Conservation (phyloP, 352 stramenopile species). For the Globisporangium viniferum region DNA sequence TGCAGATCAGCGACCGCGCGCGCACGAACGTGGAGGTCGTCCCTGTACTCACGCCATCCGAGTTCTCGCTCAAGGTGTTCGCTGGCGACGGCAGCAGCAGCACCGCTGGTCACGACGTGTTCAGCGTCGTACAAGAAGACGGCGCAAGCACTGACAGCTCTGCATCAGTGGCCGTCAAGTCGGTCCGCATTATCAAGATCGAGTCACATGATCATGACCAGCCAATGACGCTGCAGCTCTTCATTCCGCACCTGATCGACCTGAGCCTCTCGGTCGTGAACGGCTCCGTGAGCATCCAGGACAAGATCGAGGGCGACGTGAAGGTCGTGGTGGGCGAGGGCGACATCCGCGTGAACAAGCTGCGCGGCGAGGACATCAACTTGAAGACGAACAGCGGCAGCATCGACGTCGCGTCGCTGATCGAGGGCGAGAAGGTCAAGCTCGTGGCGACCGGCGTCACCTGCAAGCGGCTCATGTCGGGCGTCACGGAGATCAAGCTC, state of each 20-base stretch:
- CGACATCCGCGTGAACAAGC: slow-evolving; percentile 57
- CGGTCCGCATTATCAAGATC: slow-evolving; percentile 33
- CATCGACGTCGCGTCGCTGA: slow-evolving; percentile 39
- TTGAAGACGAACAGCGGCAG: slow-evolving; percentile 63
- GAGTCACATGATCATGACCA: not conserved
- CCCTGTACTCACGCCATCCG: slow-evolving; percentile 42
- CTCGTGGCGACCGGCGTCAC: slow-evolving; percentile 36
- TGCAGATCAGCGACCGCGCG: slow-evolving; percentile 36
- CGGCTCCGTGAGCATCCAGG: slow-evolving; percentile 39
- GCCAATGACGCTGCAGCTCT: slow-evolving; percentile 27
- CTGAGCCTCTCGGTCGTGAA: slow-evolving; percentile 46
- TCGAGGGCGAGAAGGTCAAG: slow-evolving; percentile 61
- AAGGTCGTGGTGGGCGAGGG: slow-evolving; percentile 57
- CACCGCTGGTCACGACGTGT: not conserved
- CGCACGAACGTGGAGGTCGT: slow-evolving; percentile 39
- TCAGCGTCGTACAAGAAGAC: slow-evolving; percentile 29
- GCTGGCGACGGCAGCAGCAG: not conserved
- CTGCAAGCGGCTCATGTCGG: slow-evolving; percentile 71
- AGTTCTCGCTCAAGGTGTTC: slow-evolving; percentile 43
- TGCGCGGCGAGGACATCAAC: slow-evolving; percentile 50
- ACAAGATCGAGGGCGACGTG: slow-evolving; percentile 77
- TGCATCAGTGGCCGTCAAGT: not conserved
- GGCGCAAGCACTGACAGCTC: not conserved
- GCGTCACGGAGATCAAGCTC: slow-evolving; percentile 48
- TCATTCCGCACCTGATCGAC: slow-evolving; percentile 40